phyloP scores from a whole-genome alignment of 2,329 filamentous ascomycete species.

The Colletotrichum simmondsii region DNA sequence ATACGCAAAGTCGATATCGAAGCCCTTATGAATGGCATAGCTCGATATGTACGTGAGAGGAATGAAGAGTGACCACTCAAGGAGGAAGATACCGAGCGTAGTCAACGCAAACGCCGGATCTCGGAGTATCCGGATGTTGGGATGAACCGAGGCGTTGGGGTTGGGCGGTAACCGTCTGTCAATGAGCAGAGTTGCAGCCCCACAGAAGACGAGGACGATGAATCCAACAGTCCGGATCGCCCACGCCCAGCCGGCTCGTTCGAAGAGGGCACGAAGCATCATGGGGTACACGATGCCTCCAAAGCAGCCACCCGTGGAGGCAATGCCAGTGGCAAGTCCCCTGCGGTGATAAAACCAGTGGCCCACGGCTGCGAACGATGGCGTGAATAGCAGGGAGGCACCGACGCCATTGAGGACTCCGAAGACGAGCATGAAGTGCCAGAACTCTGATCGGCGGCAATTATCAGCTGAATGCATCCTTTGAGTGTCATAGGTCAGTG shows the following conservation, averaged over 20 bases:
- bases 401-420: slow-evolving; percentile 80
- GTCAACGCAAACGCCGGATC: slow-evolving; percentile 72
- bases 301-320: slow-evolving; percentile 78
- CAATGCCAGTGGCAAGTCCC: slow-evolving; percentile 84
- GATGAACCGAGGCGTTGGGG: slow-evolving; percentile 65
- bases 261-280: slow-evolving; percentile 51
- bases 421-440: slow-evolving; percentile 86
- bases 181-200: slow-evolving; percentile 59
- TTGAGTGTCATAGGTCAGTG: not conserved
- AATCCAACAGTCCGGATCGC: slow-evolving; percentile 61
- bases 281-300: slow-evolving; percentile 75
- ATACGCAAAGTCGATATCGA: slow-evolving; percentile 74
- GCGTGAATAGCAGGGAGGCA: slow-evolving; percentile 84
- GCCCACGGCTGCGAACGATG: slow-evolving; percentile 80
- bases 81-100: slow-evolving; percentile 74
- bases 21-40: slow-evolving; percentile 75
- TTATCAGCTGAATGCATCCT: not conserved
- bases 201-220: slow-evolving; percentile 55
- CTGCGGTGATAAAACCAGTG: slow-evolving; percentile 75
- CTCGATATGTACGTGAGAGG: slow-evolving; percentile 85
- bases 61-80: slow-evolving; percentile 81
- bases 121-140: slow-evolving; percentile 73
- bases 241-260: slow-evolving; percentile 46
- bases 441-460: slow-evolving; percentile 76
- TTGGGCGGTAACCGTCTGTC: slow-evolving; percentile 71